A percentile compares a stretch with the other conserved stretches of the same genome.
These are phyloP conservation scores for Aureobasidium sp. DNA, from an alignment of 2,329 filamentous ascomycete species.

Conservation along the genomic window DNA sequence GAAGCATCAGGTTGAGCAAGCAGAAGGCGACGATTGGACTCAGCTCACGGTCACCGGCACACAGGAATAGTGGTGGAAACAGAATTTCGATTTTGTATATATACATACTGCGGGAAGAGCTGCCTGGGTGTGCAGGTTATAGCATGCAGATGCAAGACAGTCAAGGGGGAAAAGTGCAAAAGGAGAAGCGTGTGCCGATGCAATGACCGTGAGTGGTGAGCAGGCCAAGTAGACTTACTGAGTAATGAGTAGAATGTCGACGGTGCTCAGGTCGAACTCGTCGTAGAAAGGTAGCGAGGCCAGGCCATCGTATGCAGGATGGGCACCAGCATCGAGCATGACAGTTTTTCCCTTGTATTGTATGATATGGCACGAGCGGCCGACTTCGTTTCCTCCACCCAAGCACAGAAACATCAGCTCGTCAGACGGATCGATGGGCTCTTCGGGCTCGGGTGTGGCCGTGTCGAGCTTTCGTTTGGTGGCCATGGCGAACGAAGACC, in stretches of 20 bases:
- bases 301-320: slow-evolving; percentile 91
- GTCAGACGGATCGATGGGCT: slow-evolving; percentile 85
- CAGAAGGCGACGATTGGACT: neutral
- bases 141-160: neutral
- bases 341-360: slow-evolving; percentile 99
- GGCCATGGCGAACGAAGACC: slow-evolving; percentile 55
- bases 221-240: slow-evolving; percentile 64
- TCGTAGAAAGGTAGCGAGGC: slow-evolving; percentile 95
- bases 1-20: neutral
- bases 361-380: slow-evolving; percentile 92
- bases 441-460: slow-evolving; percentile 63
- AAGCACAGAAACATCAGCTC: slow-evolving; percentile 91
- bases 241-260: slow-evolving; percentile 95
- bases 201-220: slow-evolving; percentile 3
- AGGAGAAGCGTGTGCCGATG: neutral
- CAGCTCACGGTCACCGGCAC: slow-evolving; percentile 13
- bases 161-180: neutral
- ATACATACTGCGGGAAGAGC: slow-evolving; percentile 13
- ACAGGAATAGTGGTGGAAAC: slow-evolving; percentile 9
- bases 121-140: neutral
- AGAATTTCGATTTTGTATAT: slow-evolving; percentile 27
- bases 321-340: slow-evolving; percentile 97
- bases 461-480: slow-evolving; percentile 75
- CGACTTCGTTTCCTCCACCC: slow-evolving; percentile 94
- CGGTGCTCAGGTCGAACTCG: slow-evolving; percentile 93